Evolutionary conservation across 2,329 filamentous ascomycete species (phyloP).

Genomic region (Epichloe sp.): DNA sequence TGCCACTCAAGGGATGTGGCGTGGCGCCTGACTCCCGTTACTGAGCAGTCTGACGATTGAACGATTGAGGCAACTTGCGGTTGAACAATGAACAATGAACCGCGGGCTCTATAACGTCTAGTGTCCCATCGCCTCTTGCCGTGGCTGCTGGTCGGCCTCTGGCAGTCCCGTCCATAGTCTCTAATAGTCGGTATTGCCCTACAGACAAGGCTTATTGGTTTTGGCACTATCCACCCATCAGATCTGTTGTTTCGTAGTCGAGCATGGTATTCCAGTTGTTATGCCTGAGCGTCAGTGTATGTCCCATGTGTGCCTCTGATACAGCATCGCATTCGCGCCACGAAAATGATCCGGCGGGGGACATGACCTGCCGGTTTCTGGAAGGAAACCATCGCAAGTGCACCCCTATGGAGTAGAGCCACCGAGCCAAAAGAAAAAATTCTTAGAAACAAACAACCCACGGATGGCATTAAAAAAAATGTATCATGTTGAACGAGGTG

Average conservation of each 20-base stretch:
- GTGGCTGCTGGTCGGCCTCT: neutral
- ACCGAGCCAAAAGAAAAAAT: neutral
- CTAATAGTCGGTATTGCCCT: neutral
- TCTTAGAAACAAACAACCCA: neutral
- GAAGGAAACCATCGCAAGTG: too few relatives aligned
- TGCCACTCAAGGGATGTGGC: neutral
- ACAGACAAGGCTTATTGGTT: neutral
- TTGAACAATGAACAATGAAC: neutral
- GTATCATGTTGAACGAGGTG: neutral
- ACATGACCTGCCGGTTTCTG: neutral
- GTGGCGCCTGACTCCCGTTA: neutral
- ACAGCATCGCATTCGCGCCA: too few relatives aligned
- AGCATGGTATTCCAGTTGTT: too few relatives aligned
- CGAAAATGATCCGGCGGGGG: too few relatives aligned
- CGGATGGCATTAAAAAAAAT: neutral
- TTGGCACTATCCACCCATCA: neutral
- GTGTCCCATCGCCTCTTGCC: neutral
- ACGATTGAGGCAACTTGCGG: too few relatives aligned
- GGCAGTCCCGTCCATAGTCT: neutral
- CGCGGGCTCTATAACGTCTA: neutral
- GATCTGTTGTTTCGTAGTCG: too few relatives aligned
- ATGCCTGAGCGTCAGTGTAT: too few relatives aligned
- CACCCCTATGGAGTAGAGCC: too few relatives aligned
- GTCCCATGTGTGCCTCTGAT: too few relatives aligned
- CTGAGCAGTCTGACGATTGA: neutral